A percentile compares a stretch with the other conserved stretches of the same genome.
Conservation (phyloP, 805 yeast species). For the Saturnispora diversa region DNA sequence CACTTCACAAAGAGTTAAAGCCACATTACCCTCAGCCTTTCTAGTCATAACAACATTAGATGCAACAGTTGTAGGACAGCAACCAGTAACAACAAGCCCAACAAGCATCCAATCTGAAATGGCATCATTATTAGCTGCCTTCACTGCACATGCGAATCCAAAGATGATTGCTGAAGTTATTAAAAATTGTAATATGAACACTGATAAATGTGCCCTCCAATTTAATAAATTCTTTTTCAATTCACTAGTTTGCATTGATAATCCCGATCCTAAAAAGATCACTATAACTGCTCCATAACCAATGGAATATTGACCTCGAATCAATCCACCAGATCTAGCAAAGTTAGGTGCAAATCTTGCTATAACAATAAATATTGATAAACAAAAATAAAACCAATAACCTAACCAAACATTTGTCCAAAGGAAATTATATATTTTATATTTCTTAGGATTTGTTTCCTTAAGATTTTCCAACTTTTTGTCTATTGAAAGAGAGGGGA, state of each 20-base stretch:
- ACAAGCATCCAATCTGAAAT: conserved; percentile 72
- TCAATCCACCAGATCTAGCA: conserved; percentile 75
- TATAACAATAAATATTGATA: conserved; percentile 66
- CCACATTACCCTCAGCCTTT: conserved; percentile 74
- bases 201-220: conserved; percentile 79
- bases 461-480: conserved; percentile 9
- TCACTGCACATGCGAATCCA: conserved; percentile 65
- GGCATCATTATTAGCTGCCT: conserved; percentile 44
- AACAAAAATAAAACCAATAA: conserved; percentile 71
- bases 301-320: conserved; percentile 66
- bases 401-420: conserved; percentile 16
- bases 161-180: conserved; percentile 44
- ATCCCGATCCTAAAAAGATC: conserved; percentile 74
- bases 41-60: conserved; percentile 91
- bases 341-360: conserved; percentile 76
- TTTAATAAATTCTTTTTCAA: conserved; percentile 55
- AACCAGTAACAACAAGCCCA: conserved; percentile 74
- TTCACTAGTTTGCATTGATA: conserved; percentile 62
- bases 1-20: conserved; percentile 71
- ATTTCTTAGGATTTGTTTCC: conserved; percentile 9
- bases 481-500: conserved; percentile 10
- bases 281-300: conserved; percentile 83
- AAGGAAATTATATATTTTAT: conserved; percentile 10
- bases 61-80: conserved; percentile 88
- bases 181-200: conserved; percentile 58